Percentiles rank a stretch among this genome's conserved stretches.
These are phyloP conservation scores for Fraxinus baroniana DNA, from an alignment of 305 asterid genomes.

Conservation along the genomic window DNA sequence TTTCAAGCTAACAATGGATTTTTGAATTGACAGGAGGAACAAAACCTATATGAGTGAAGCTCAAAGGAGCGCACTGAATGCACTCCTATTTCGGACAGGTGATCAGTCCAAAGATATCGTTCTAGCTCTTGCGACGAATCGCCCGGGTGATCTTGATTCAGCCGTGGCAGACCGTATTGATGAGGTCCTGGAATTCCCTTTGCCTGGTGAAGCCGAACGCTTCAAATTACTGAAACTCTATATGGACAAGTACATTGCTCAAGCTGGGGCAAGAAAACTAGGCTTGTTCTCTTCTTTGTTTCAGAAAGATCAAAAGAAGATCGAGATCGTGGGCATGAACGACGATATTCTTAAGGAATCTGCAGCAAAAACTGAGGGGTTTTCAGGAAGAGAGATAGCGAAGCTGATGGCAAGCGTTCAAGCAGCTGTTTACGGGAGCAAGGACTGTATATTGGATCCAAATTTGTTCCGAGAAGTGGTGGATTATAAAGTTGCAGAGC, in stretches of 20 bases:
- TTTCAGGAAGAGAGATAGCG: constrained; percentile 93
- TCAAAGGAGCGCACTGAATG: constrained; percentile 97
- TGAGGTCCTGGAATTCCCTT: constrained; percentile 89
- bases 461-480: constrained; percentile 79
- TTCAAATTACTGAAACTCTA: constrained; percentile 73
- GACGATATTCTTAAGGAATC: constrained; percentile 82
- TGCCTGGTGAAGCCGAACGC: constrained; percentile 94
- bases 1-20: not conserved
- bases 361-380: constrained; percentile 69
- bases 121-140: constrained; percentile 90
- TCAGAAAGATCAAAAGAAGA: constrained; percentile 58
- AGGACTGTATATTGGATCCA: constrained; percentile 71
- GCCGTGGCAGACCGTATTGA: constrained; percentile 94
- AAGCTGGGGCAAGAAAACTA: constrained; percentile 65
- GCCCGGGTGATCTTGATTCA: constrained; percentile 94
- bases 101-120: constrained; percentile 95
- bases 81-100: constrained; percentile 85
- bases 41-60: constrained; percentile 99
- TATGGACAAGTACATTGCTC: constrained; percentile 76
- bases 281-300: constrained; percentile 60
- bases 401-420: constrained; percentile 93
- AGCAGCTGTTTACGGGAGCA: constrained; percentile 91
- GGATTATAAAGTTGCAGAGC: constrained; percentile 94
- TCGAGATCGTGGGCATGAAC: constrained; percentile 64
- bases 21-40: constrained; percentile 60